These are phyloP conservation scores for Prunus davidiana DNA, from an alignment of 306 rosid genomes.

Conservation along the genomic window DNA sequence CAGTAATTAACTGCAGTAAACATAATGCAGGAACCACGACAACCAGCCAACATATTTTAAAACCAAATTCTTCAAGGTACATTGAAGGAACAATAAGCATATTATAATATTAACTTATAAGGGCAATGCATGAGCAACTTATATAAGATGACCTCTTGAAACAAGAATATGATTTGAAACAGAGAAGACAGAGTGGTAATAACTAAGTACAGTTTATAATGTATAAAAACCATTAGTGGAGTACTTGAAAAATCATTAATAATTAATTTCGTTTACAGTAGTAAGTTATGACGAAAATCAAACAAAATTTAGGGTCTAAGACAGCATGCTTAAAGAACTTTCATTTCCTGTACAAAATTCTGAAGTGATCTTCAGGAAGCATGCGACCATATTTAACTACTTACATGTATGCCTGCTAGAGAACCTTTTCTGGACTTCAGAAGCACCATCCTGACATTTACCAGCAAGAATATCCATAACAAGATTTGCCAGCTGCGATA, in stretches of 20 bases:
- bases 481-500: conserved; percentile 77
- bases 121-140: background rate
- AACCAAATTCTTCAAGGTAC: background rate
- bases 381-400: conserved; percentile 21
- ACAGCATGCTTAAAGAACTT: background rate
- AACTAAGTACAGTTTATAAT: too few relatives aligned
- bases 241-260: background rate
- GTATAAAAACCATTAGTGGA: background rate
- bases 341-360: background rate
- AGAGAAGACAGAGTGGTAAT: background rate
- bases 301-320: background rate
- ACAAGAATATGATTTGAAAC: background rate
- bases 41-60: background rate
- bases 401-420: conserved; percentile 50
- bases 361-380: background rate
- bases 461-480: conserved; percentile 91
- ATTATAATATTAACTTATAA: conserved; percentile 5
- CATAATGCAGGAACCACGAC: background rate
- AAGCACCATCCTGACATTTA: conserved; percentile 45
- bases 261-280: background rate
- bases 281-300: background rate
- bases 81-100: background rate
- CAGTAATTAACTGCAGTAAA: conserved; percentile 4
- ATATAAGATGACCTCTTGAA: background rate
- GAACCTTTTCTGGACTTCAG: conserved; percentile 50